A percentile compares a stretch with the other conserved stretches of the same genome.
Conservation (phyloP, 192 early-diverging fungal species). For the Podila horticola region DNA sequence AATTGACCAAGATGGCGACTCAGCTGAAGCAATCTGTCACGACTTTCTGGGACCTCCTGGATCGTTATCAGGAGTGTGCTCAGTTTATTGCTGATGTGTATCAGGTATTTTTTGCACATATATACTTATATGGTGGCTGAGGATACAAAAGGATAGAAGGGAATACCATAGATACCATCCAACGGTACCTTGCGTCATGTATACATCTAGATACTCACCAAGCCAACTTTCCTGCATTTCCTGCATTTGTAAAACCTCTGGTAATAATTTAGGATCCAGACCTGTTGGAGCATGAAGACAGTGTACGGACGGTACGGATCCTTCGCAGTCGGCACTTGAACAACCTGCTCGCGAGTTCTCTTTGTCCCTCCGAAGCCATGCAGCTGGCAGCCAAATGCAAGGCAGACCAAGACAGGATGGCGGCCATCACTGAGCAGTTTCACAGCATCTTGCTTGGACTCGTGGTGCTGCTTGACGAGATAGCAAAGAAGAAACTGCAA, state of each 20-base stretch:
- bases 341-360: slow-evolving; percentile 23
- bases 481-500: background rate
- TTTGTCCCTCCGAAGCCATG: background rate
- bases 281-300: slow-evolving; percentile 20
- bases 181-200: background rate
- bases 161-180: background rate
- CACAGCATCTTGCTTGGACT: slow-evolving; percentile 20
- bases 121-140: background rate
- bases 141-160: background rate
- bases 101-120: slow-evolving; percentile 10
- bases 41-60: slow-evolving; percentile 28
- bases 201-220: background rate
- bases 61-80: slow-evolving; percentile 25
- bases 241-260: background rate
- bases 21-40: slow-evolving; percentile 20
- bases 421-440: slow-evolving; percentile 17
- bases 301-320: slow-evolving; percentile 14
- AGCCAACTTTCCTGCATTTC: slow-evolving; percentile 1
- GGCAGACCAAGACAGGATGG: slow-evolving; percentile 16
- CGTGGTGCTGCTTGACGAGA: slow-evolving; percentile 16
- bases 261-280: slow-evolving; percentile 22
- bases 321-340: slow-evolving; percentile 42
- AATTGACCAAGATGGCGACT: slow-evolving; percentile 19
- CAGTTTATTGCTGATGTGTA: slow-evolving; percentile 30
- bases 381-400: slow-evolving; percentile 1